A percentile compares a stretch with the other conserved stretches of the same genome.
Conservation (phyloP, 805 yeast species). For the Kazachstania martiniae region DNA sequence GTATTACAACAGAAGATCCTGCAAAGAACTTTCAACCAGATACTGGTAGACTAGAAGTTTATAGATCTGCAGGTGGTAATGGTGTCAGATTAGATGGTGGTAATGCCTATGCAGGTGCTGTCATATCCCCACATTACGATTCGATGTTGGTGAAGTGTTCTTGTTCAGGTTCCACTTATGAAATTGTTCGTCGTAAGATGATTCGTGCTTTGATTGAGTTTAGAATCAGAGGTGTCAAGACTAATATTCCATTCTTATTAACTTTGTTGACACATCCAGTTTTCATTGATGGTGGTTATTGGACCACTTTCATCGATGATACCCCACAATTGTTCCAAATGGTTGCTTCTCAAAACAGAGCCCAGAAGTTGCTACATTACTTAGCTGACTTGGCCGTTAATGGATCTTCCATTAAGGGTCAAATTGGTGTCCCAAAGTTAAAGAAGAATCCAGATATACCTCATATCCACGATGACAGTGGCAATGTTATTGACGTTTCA, state of each 20-base stretch:
- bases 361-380: conserved; percentile 83
- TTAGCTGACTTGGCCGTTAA: conserved; percentile 90
- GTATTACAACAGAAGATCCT: conserved; percentile 98
- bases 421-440: conserved; percentile 83
- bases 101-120: conserved; percentile 94
- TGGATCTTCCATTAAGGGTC: conserved; percentile 94
- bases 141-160: conserved; percentile 97
- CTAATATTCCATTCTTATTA: conserved; percentile 91
- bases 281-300: conserved; percentile 76
- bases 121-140: conserved; percentile 94
- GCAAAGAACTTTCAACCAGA: conserved; percentile 95
- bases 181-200: conserved; percentile 96
- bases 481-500: conserved; percentile 49
- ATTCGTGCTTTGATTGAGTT: conserved; percentile 92
- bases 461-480: conserved; percentile 48
- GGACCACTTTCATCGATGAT: conserved; percentile 98
- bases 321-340: conserved; percentile 92
- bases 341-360: conserved; percentile 93
- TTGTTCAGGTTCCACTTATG: conserved; percentile 94
- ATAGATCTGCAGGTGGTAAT: conserved; percentile 97
- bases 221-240: conserved; percentile 97
- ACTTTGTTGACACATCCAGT: conserved; percentile 86
- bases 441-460: conserved; percentile 69
- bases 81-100: conserved; percentile 99
- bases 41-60: conserved; percentile 95